phyloP scores from a whole-genome alignment of 495 filamentous ascomycete species.

The Tuber indicum region DNA sequence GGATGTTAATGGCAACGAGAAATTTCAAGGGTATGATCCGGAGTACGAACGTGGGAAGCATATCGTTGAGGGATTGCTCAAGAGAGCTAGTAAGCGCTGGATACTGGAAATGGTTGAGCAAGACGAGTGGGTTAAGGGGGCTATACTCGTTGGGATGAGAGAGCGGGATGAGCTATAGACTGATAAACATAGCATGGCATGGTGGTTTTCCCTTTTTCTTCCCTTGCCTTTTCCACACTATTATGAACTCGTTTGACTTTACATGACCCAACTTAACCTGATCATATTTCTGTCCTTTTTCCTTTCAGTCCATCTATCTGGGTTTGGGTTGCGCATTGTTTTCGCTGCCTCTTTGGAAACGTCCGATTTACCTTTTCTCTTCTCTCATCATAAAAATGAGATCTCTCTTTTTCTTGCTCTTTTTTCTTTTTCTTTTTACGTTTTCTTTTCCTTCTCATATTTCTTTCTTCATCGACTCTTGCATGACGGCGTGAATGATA shows the following conservation, averaged over 20 bases:
- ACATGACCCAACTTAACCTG: neutral
- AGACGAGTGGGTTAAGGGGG: constrained; percentile 68
- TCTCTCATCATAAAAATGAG: neutral
- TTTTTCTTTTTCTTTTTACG: neutral
- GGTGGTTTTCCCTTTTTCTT: constrained; percentile 7
- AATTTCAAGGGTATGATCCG: constrained; percentile 50
- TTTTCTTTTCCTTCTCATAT: neutral
- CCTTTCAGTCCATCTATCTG: neutral
- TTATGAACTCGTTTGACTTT: neutral
- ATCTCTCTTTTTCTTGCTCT: neutral
- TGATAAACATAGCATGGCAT: constrained; percentile 49
- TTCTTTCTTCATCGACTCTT: neutral
- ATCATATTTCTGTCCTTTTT: neutral
- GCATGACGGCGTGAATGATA: constrained; percentile 1
- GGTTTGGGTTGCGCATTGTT: neutral
- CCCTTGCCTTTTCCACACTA: neutral
- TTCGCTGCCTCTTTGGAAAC: neutral
- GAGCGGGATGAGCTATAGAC: constrained; percentile 51
- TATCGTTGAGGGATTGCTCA: constrained; percentile 73
- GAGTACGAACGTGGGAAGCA: constrained; percentile 67
- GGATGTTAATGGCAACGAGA: constrained; percentile 50
- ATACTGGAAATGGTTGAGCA: constrained; percentile 62
- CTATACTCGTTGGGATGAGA: constrained; percentile 65
- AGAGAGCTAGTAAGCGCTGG: constrained; percentile 69
- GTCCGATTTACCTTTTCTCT: neutral